A percentile compares a stretch with the other conserved stretches of the same genome.
Evolutionary conservation across 2,329 filamentous ascomycete species (phyloP).

Genomic region (Pseudogymnoascus sp.): DNA sequence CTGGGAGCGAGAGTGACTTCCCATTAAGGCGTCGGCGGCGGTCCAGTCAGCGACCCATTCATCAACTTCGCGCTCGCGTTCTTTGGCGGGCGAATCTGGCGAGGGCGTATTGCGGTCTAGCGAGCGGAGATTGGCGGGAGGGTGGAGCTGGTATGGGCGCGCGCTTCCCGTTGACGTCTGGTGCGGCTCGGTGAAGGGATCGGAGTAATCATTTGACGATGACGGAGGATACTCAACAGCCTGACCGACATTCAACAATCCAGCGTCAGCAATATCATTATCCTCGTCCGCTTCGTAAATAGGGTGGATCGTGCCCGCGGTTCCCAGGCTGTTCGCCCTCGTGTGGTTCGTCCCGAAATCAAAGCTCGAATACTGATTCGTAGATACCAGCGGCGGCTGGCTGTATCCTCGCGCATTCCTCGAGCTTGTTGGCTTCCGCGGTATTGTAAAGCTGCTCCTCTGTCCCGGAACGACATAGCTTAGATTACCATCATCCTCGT

Average conservation of each 20-base stretch:
- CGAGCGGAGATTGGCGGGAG: conserved; percentile 22
- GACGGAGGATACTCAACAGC: not conserved
- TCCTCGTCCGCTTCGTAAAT: conserved; percentile 51
- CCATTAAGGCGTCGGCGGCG: conserved; percentile 25
- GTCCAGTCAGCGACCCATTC: conserved; percentile 32
- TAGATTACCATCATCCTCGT: conserved; percentile 27
- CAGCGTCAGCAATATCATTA: conserved; percentile 10
- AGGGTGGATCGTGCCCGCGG: conserved; percentile 48
- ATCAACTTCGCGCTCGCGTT: conserved; percentile 26
- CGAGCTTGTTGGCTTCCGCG: conserved; percentile 28
- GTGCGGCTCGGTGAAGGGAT: conserved; percentile 11
- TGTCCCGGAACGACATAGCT: conserved; percentile 34
- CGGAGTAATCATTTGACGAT: conserved; percentile 11
- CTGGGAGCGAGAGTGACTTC: conserved; percentile 21
- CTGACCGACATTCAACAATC: conserved; percentile 9
- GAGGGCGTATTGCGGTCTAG: conserved; percentile 13
- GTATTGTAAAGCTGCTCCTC: conserved; percentile 28
- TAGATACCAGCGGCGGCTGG: conserved; percentile 25
- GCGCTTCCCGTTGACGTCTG: conserved; percentile 12
- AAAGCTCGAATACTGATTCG: conserved; percentile 26
- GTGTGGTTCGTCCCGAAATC: conserved; percentile 32
- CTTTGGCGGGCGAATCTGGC: conserved; percentile 16
- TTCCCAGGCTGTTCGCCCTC: conserved; percentile 36
- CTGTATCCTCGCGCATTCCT: conserved; percentile 28
- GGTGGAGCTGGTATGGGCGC: conserved; percentile 9